Evolutionary conservation across 2,329 filamentous ascomycete genomes (phyloP).

Genomic region (Venturia oleaginea): DNA sequence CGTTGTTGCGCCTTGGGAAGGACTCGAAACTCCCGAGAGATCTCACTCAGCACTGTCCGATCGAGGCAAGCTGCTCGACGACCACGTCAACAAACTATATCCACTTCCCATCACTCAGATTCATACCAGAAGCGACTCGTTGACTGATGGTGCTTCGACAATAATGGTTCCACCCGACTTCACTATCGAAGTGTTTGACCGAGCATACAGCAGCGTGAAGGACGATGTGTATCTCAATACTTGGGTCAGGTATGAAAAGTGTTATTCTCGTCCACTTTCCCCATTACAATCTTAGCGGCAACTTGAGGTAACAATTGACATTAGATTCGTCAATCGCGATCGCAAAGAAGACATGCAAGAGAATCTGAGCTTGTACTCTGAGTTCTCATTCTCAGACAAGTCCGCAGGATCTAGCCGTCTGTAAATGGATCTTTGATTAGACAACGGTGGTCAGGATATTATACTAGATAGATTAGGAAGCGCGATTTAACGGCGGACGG

Average conservation of each 20-base stretch:
- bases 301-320: not conserved
- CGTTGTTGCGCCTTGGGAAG: constrained; percentile 10
- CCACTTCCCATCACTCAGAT: constrained; percentile 11
- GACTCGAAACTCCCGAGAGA: not conserved
- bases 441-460: not conserved
- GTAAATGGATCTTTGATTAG: not conserved
- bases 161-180: constrained; percentile 11
- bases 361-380: not conserved
- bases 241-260: constrained; percentile 15
- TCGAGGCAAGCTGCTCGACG: not conserved
- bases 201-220: constrained; percentile 15
- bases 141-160: not conserved
- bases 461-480: not conserved
- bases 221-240: constrained; percentile 16
- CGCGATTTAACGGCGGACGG: not conserved
- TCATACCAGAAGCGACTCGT: not conserved
- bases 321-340: constrained; percentile 6
- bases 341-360: not conserved
- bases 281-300: constrained; percentile 15
- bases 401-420: not conserved
- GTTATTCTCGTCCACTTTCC: constrained; percentile 9
- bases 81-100: constrained; percentile 14
- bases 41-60: constrained; percentile 5
- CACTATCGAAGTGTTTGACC: constrained; percentile 13
- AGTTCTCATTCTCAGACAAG: not conserved